These are phyloP conservation scores for Stephanodiscus minutulus DNA, from an alignment of 108 stramenopile species.

Conservation along the genomic window DNA sequence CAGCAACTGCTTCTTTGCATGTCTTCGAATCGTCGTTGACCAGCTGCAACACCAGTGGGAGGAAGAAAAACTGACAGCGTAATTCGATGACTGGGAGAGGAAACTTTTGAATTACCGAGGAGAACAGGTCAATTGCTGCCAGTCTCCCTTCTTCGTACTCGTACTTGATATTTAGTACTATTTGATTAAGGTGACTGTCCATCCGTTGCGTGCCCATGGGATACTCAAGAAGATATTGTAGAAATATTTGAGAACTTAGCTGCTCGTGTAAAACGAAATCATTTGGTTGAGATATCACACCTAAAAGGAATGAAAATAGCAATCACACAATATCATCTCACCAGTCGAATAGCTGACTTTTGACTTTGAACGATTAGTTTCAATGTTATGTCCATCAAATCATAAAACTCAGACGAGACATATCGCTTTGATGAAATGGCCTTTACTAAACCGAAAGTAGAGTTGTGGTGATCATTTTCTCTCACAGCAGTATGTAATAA, in stretches of 20 bases:
- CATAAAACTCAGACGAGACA: constrained; percentile 84
- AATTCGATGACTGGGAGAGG: constrained; percentile 68
- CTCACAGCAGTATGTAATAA: constrained; percentile 61
- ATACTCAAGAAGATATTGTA: constrained; percentile 86
- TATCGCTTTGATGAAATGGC: constrained; percentile 64
- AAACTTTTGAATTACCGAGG: constrained; percentile 64
- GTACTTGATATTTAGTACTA: constrained; percentile 85
- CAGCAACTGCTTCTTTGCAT: constrained; percentile 70
- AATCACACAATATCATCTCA: constrained; percentile 32
- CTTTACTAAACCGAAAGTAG: constrained; percentile 77
- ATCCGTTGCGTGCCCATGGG: constrained; percentile 80
- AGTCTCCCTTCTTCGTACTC: constrained; percentile 88
- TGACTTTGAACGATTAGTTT: constrained; percentile 82
- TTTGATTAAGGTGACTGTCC: constrained; percentile 76
- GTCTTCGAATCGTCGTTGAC: constrained; percentile 86
- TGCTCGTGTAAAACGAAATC: constrained; percentile 22
- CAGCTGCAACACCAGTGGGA: constrained; percentile 86
- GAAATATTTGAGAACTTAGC: constrained; percentile 74
- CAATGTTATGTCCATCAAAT: constrained; percentile 83
- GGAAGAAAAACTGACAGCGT: constrained; percentile 75
- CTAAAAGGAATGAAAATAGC: constrained; percentile 1
- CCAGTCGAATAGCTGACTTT: constrained; percentile 68
- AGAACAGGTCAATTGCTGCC: constrained; percentile 70
- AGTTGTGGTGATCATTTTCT: constrained; percentile 80
- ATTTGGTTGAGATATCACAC: constrained; percentile 4